phyloP scores from a whole-genome alignment of 805 yeast genomes.

The Teunomyces aglyptinius region DNA sequence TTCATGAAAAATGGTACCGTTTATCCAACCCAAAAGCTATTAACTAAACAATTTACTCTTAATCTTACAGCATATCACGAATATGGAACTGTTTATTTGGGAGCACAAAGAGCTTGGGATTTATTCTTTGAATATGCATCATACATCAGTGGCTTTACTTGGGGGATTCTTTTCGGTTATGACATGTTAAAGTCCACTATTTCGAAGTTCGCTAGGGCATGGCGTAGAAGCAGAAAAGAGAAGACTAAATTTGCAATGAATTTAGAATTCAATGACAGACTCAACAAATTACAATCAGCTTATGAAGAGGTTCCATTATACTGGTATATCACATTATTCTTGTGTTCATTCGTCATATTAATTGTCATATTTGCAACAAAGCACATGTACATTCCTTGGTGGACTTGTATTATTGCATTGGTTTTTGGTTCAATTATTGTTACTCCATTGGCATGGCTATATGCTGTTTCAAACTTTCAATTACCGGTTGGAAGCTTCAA shows the following conservation, averaged over 20 bases:
- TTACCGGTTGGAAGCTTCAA: conserved; percentile 26
- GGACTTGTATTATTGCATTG: conserved; percentile 21
- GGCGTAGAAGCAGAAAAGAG: conserved; percentile 9
- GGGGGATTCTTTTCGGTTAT: conserved; percentile 23
- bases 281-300: conserved; percentile 38
- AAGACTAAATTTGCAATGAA: conserved; percentile 10
- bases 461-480: conserved; percentile 25
- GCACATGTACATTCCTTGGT: conserved; percentile 21
- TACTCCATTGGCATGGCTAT: conserved; percentile 26
- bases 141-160: conserved; percentile 20
- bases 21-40: conserved; percentile 19
- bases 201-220: conserved; percentile 5
- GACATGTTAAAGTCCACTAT: conserved; percentile 9
- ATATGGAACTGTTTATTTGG: conserved; percentile 23
- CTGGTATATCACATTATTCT: conserved; percentile 41
- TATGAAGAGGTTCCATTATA: conserved; percentile 40
- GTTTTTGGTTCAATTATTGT: conserved; percentile 23
- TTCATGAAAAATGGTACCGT: conserved; percentile 16
- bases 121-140: conserved; percentile 27
- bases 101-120: conserved; percentile 26
- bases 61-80: conserved; percentile 20
- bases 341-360: conserved; percentile 31
- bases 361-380: conserved; percentile 32
- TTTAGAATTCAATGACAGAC: conserved; percentile 35
- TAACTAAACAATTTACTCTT: conserved; percentile 16